Evolutionary conservation across 805 yeast species (phyloP), one percentile per base, ranked within the genome.

Genomic region (Ogataea wickerhamii): DNA sequence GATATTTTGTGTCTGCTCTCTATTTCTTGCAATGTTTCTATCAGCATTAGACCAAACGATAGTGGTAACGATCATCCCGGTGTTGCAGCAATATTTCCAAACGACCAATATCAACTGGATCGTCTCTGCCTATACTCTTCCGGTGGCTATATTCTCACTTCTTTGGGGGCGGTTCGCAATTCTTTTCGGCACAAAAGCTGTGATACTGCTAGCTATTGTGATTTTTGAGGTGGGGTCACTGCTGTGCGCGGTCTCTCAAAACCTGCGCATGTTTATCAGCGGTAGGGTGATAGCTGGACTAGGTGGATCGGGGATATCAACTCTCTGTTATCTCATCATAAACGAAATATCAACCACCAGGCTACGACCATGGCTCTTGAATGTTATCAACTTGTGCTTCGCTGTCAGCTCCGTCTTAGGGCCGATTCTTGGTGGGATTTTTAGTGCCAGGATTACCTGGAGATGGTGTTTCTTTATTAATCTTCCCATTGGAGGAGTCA

Each of bases 401-500:
- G 72, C 75, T 2, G 60, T 74, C 3, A 71, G 81, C 0, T 67
- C 75, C 4, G 79, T 74, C 6, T 47, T 67, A 16, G 87, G 87
- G 1, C 88, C 88, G 0, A 63, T 79, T 30, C 53, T 82, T 13
- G 87, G 87, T 13, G 87, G 87, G 25, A 78, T 77, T 0, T 73
- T 82, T 40, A 43, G 49, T 17, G 40, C 37, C 16, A 69, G 82
- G 3, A 61, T 74, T 2, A 61, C 78, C 13, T 82, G 88, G 88
- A 66, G 88, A 51, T 81, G 88, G 87, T 77, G 86, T 50, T 83
- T 81, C 54, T 83, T 76, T 59, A 67, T 83, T 45, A 82, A 82
- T 56, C 56, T 83, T 25, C 86, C 87, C 3, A 58, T 80, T 24
- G 84, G 85, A 13, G 87, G 82, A 70, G 37, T 58, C 72, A 30